Percentiles rank a stretch among this genome's conserved stretches.
Evolutionary conservation across 2,329 filamentous ascomycete genomes (phyloP).

Genomic region (Aspergillus melleus): DNA sequence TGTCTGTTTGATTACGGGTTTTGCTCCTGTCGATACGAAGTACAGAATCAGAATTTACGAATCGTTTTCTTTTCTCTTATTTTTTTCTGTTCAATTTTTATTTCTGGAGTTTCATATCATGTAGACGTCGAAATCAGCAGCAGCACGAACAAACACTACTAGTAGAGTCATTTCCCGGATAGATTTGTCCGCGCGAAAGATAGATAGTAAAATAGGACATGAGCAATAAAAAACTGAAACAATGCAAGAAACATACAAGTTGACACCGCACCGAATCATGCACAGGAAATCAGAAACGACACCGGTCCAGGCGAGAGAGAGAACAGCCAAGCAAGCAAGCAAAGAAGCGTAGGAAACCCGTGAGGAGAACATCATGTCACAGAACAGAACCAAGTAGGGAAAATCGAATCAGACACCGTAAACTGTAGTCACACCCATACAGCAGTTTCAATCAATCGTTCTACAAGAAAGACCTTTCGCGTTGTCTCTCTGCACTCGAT

Average conservation of each 20-base stretch:
- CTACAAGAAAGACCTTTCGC: slow-evolving; percentile 3
- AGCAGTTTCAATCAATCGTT: slow-evolving; percentile 3
- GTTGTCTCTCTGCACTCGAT: slow-evolving; percentile 2
- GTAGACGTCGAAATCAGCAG: background rate
- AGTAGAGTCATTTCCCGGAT: background rate
- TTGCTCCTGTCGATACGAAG: background rate
- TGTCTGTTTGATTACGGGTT: background rate
- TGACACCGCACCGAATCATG: slow-evolving; percentile 6
- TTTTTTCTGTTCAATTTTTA: too few species aligned
- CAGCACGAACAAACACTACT: background rate
- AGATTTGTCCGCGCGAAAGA: background rate
- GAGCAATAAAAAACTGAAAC: background rate
- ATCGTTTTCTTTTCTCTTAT: background rate
- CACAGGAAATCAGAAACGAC: background rate
- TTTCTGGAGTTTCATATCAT: background rate
- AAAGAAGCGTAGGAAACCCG: background rate
- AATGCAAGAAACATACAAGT: background rate
- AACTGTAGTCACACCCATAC: slow-evolving; percentile 1
- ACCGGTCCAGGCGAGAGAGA: background rate
- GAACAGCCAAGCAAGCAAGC: background rate
- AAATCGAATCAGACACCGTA: background rate
- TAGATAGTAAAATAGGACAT: background rate
- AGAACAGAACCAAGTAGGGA: background rate
- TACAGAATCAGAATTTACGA: background rate
- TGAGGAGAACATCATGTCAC: slow-evolving; percentile 3